These are phyloP conservation scores for Euphorbia celastroides DNA, from an alignment of 441 rosid genomes.

Conservation along the genomic window DNA sequence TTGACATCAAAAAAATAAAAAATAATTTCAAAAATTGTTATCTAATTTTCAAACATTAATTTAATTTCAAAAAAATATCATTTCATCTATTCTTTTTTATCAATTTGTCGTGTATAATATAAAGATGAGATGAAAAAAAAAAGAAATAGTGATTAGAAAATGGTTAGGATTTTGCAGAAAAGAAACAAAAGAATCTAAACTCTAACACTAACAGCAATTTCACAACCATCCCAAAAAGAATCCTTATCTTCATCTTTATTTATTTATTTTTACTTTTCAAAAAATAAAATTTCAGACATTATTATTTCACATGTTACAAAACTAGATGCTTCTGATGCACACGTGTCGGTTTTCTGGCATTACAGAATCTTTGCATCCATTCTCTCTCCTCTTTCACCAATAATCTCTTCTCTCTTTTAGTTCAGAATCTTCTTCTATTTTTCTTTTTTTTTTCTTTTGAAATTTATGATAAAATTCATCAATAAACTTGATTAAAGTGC, in stretches of 20 bases:
- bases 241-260: constrained; percentile 6
- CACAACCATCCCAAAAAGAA: constrained; percentile 1
- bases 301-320: constrained; percentile 2
- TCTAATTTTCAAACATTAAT: too few relatives aligned
- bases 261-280: too few relatives aligned
- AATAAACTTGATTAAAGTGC: too few relatives aligned
- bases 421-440: neutral
- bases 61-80: too few relatives aligned
- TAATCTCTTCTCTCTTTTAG: neutral
- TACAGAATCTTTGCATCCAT: neutral
- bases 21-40: too few relatives aligned
- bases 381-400: neutral
- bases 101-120: too few relatives aligned
- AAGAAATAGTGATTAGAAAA: neutral
- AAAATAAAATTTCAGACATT: neutral
- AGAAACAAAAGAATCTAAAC: neutral
- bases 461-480: neutral
- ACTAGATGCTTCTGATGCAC: constrained; percentile 3
- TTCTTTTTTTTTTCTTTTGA: neutral
- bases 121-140: too few relatives aligned
- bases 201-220: neutral
- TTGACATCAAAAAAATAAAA: too few relatives aligned
- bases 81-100: too few relatives aligned
- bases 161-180: constrained; percentile 1
- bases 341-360: neutral